Evolutionary conservation across 768 basidiomycete species (phyloP).

Genomic region (Cystofilobasidium capitatum): DNA sequence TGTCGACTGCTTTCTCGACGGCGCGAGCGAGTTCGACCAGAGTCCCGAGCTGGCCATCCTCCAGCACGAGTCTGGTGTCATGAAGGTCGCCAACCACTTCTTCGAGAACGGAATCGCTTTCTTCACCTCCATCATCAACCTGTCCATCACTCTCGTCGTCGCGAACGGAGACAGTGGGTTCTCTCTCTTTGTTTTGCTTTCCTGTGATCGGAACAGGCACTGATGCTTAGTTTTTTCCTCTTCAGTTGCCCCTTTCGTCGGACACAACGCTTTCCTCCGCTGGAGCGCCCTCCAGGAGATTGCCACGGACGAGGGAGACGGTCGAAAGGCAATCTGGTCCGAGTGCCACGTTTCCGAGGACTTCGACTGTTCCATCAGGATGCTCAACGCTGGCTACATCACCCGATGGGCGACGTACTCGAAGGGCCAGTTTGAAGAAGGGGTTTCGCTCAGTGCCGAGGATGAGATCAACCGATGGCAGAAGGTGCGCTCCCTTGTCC

Average conservation of each 20-base stretch:
- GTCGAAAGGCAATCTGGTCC: conserved; percentile 20
- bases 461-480: conserved; percentile 91
- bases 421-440: conserved; percentile 77
- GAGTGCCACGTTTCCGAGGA: conserved; percentile 19
- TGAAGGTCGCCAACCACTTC: conserved; percentile 80
- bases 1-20: conserved; percentile 74
- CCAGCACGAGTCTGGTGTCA: conserved; percentile 56
- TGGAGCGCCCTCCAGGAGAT: conserved; percentile 81
- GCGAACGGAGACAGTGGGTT: conserved; percentile 35
- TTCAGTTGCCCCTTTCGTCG: conserved; percentile 36
- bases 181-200: background rate
- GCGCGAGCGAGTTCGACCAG: conserved; percentile 69
- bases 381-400: conserved; percentile 48
- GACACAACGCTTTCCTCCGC: conserved; percentile 63
- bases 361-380: conserved; percentile 40
- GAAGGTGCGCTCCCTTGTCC: too few relatives aligned
- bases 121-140: conserved; percentile 78
- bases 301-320: conserved; percentile 7
- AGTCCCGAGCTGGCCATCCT: conserved; percentile 78
- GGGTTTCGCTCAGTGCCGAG: conserved; percentile 75
- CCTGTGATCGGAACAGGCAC: background rate
- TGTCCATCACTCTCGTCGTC: conserved; percentile 35
- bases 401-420: conserved; percentile 62
- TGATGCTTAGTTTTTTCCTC: background rate
- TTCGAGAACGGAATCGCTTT: conserved; percentile 58